Base-by-base conservation (phyloP, 2,329 filamentous ascomycete species). In the Fusarium equiseti region DNA sequence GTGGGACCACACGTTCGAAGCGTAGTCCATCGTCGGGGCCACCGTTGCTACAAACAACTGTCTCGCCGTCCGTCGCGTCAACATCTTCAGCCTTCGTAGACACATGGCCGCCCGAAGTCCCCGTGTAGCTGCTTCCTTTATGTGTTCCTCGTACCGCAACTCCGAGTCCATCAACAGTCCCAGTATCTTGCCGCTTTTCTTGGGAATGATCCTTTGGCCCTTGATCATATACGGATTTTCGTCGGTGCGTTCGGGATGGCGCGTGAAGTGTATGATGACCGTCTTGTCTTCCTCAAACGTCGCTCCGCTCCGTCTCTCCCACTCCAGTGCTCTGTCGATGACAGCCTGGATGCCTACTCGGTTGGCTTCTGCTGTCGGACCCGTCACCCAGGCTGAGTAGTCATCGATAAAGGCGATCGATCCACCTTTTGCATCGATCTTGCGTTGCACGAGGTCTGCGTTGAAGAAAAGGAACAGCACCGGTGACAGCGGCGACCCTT, bases 391-490 rank as follows among this genome's bases (percentile, higher is more conserved):
- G 22, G 43, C 31, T 12, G 49, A 54, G 49, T 48, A 60, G 49
- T 60, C 42, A 8, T 55, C 27, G 12, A 55, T 11, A 27, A 29
- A 50, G 2, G 50, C 43, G 16, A 61, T 55, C 26, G 27, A 55
- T 7, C 42, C 29, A 7, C 27, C 42, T 3, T 56, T 56, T 10
- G 31, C 8, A 22, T 26, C 26, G 7, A 26, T 26, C 26, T 26
- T 26, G 26, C 26, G 26, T 11, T 61, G 44, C 10, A 61, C 50
- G 2, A 55, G 20, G 44, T 61, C 58, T 61, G 58, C 51, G 13
- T 55, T 61, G 27, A 61, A 61, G 58, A 50, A 61, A 10, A 61
- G 44, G 26, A 54, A 54, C 6, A 46, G 48, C 2, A 59, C 16
- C 8, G 50, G 58, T 5, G 50, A 61, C 18, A 55, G 32, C 1